Conservation (phyloP, 1,284 basidiomycete genomes). For the Mycosarcoma mackinlayi region DNA sequence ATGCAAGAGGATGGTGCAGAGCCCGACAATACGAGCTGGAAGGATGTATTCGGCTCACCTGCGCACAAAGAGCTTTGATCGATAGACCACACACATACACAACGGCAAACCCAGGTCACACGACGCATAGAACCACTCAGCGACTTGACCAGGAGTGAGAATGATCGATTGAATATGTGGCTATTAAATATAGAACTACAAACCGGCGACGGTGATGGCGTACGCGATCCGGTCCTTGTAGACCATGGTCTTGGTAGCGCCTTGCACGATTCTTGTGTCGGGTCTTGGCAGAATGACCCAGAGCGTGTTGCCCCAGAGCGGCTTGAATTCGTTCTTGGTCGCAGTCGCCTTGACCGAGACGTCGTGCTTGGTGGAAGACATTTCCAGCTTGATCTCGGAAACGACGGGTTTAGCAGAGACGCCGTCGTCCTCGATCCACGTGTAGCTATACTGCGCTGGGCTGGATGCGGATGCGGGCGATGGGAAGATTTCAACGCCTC, state of each 20-base stretch:
- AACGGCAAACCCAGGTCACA: too few relatives aligned
- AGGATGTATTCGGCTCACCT: slow-evolving; percentile 26
- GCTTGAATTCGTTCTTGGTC: slow-evolving; percentile 63
- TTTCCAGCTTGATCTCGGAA: slow-evolving; percentile 64
- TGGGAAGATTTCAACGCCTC: slow-evolving; percentile 70
- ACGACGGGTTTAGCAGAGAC: slow-evolving; percentile 66
- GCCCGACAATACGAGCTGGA: slow-evolving; percentile 40
- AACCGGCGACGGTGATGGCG: slow-evolving; percentile 34
- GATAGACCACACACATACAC: too few relatives aligned
- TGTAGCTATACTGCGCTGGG: slow-evolving; percentile 54
- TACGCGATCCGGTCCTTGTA: slow-evolving; percentile 44
- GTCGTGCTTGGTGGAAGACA: slow-evolving; percentile 53
- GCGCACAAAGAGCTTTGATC: slow-evolving; percentile 14
- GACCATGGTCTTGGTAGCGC: slow-evolving; percentile 23
- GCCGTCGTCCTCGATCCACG: slow-evolving; percentile 70
- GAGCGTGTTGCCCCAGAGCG: slow-evolving; percentile 68
- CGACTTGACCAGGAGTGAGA: too few relatives aligned
- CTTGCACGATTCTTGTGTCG: slow-evolving; percentile 59
- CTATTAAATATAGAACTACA: background rate
- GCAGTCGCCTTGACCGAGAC: slow-evolving; percentile 65
- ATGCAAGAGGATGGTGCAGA: slow-evolving; percentile 25
- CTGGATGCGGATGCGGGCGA: slow-evolving; percentile 34
- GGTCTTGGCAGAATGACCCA: slow-evolving; percentile 68
- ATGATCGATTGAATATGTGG: too few relatives aligned
- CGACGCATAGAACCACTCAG: too few relatives aligned